A percentile compares a stretch with the other conserved stretches of the same genome.
These are phyloP conservation scores for Aspergillus sp. DNA, from an alignment of 2,329 filamentous ascomycete species.

Conservation along the genomic window DNA sequence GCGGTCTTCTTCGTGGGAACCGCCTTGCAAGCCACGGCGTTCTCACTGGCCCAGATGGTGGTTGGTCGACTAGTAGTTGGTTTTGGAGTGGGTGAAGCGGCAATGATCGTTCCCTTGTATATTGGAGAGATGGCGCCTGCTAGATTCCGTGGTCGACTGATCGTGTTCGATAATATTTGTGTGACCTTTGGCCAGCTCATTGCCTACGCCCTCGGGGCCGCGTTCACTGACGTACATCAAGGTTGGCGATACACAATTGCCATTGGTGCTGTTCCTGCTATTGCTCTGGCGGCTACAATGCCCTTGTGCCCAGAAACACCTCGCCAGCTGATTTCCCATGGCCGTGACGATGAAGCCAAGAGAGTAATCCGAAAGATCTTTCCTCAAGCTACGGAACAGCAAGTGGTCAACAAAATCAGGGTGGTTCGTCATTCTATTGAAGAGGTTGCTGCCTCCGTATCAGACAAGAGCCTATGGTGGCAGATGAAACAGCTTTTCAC, in stretches of 20 bases:
- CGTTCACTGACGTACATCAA: conserved; percentile 42
- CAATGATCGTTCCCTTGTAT: conserved; percentile 47
- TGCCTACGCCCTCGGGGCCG: conserved; percentile 36
- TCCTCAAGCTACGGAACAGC: conserved; percentile 36
- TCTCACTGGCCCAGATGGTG: conserved; percentile 45
- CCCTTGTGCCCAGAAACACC: conserved; percentile 54
- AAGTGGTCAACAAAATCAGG: conserved; percentile 49
- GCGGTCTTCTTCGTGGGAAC: conserved; percentile 43
- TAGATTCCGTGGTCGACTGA: neutral
- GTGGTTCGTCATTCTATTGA: conserved; percentile 45
- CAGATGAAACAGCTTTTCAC: conserved; percentile 51
- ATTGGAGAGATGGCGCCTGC: conserved; percentile 5
- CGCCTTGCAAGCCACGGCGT: conserved; percentile 37
- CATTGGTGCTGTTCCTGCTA: conserved; percentile 49
- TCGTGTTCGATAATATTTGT: conserved; percentile 5
- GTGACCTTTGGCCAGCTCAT: conserved; percentile 6
- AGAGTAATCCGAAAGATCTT: conserved; percentile 33
- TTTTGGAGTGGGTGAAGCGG: conserved; percentile 50
- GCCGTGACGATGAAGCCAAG: conserved; percentile 44
- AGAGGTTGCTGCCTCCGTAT: conserved; percentile 32
- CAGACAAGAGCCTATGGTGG: conserved; percentile 44
- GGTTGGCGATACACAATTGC: conserved; percentile 56
- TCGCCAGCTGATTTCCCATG: conserved; percentile 49
- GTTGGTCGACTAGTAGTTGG: conserved; percentile 52
- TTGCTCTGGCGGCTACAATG: conserved; percentile 49